Conservation (phyloP, 2,329 filamentous ascomycete species). For the Colletotrichum sp. region DNA sequence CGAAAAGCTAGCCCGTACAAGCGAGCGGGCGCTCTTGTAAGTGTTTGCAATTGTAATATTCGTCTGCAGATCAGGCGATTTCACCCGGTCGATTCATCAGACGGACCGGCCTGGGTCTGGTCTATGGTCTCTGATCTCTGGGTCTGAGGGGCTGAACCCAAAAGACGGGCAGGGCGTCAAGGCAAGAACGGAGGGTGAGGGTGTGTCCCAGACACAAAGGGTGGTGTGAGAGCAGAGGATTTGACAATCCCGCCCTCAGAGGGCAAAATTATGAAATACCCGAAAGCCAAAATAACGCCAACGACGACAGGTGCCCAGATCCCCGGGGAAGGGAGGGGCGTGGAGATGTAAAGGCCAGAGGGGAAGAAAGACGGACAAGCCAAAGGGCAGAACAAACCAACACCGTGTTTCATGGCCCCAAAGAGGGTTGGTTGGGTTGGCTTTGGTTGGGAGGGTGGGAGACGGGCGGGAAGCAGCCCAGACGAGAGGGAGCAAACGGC, state of each 20-base stretch:
- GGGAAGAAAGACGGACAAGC: neutral
- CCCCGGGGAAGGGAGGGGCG: neutral
- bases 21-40: neutral
- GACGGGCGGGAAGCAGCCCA: neutral
- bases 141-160: neutral
- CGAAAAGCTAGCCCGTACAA: neutral
- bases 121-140: neutral
- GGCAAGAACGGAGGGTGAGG: neutral
- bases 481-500: neutral
- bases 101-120: neutral
- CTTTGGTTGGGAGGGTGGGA: neutral
- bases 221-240: neutral
- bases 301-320: neutral
- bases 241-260: neutral
- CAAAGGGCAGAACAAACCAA: neutral
- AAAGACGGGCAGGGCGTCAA: neutral
- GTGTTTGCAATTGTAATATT: neutral
- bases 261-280: neutral
- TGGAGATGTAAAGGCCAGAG: neutral
- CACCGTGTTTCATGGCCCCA: constrained; percentile 5
- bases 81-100: neutral
- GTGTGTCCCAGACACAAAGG: neutral
- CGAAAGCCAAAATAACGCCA: neutral
- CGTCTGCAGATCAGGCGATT: constrained; percentile 2
- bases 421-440: neutral